A percentile compares a stretch with the other conserved stretches of the same genome.
phyloP scores from a whole-genome alignment of 192 early-diverging fungal genomes.

The Coemansia interrupta region DNA sequence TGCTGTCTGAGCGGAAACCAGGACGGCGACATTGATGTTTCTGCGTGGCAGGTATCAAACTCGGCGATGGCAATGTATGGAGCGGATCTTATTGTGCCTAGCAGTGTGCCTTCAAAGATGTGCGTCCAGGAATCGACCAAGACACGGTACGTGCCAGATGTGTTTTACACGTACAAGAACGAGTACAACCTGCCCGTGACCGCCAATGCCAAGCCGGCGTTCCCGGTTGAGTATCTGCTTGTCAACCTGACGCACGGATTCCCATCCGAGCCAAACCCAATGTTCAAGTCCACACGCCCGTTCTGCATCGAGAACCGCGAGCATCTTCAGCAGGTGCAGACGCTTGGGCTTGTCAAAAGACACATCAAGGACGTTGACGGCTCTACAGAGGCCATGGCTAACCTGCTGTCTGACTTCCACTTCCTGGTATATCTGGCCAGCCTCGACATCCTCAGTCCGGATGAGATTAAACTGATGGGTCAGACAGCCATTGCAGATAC shows the following conservation, averaged over 20 bases:
- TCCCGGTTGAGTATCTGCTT: slow-evolving; percentile 94
- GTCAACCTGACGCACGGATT: slow-evolving; percentile 92
- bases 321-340: slow-evolving; percentile 56
- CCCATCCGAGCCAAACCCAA: slow-evolving; percentile 71
- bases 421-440: slow-evolving; percentile 68
- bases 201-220: slow-evolving; percentile 88
- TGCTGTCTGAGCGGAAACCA: slow-evolving; percentile 88
- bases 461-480: slow-evolving; percentile 45
- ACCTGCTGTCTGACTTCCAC: slow-evolving; percentile 80
- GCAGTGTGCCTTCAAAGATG: slow-evolving; percentile 80
- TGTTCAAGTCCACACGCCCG: slow-evolving; percentile 59
- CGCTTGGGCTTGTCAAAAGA: slow-evolving; percentile 58
- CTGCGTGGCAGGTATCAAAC: slow-evolving; percentile 90
- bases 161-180: slow-evolving; percentile 96
- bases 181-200: slow-evolving; percentile 86
- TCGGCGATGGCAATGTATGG: slow-evolving; percentile 82
- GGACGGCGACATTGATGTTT: slow-evolving; percentile 81
- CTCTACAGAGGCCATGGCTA: slow-evolving; percentile 35
- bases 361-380: slow-evolving; percentile 44
- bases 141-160: slow-evolving; percentile 89
- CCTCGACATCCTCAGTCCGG: slow-evolving; percentile 62
- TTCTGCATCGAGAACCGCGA: slow-evolving; percentile 82
- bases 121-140: slow-evolving; percentile 70
- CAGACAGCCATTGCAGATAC: slow-evolving; percentile 23
- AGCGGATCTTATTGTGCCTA: slow-evolving; percentile 89